Evolutionary conservation across 306 rosid genomes (phyloP).

Genomic region (Crotalaria pallida): DNA sequence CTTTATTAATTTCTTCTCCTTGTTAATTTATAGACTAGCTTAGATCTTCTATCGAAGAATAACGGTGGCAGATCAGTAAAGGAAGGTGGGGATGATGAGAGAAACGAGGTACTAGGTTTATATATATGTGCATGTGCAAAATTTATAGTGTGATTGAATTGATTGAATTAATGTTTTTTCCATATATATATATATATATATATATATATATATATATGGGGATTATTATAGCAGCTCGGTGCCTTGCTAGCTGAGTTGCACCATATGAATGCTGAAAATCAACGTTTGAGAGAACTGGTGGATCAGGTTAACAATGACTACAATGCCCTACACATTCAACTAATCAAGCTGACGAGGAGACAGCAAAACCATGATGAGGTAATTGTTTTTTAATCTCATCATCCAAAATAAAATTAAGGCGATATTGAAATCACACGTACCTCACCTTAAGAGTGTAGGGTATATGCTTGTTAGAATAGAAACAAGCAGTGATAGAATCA

Average conservation of each 20-base stretch:
- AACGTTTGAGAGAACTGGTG: conserved; percentile 39
- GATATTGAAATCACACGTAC: too few relatives aligned
- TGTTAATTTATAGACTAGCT: conserved; percentile 37
- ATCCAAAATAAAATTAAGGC: neutral
- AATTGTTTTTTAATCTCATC: neutral
- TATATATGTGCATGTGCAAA: neutral
- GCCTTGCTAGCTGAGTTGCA: conserved; percentile 41
- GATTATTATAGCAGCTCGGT: too few relatives aligned
- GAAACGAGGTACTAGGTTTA: neutral
- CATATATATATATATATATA: too few relatives aligned
- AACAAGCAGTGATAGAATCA: too few relatives aligned
- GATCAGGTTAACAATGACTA: conserved; percentile 38
- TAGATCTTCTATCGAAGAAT: conserved; percentile 43
- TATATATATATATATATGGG: too few relatives aligned
- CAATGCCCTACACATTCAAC: conserved; percentile 34
- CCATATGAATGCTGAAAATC: conserved; percentile 42
- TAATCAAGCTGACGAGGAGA: conserved; percentile 21
- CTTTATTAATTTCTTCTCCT: neutral
- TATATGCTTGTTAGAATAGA: too few relatives aligned
- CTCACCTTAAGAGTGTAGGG: too few relatives aligned
- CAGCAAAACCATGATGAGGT: conserved; percentile 26
- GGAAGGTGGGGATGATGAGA: conserved; percentile 37
- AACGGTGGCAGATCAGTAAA: conserved; percentile 25
- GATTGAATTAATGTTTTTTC: too few relatives aligned
- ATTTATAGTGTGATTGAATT: too few relatives aligned